Evolutionary conservation across 2,329 filamentous ascomycete genomes (phyloP), one percentile per base, ranked within the genome.

Genomic region (Botrytis sinoallii): DNA sequence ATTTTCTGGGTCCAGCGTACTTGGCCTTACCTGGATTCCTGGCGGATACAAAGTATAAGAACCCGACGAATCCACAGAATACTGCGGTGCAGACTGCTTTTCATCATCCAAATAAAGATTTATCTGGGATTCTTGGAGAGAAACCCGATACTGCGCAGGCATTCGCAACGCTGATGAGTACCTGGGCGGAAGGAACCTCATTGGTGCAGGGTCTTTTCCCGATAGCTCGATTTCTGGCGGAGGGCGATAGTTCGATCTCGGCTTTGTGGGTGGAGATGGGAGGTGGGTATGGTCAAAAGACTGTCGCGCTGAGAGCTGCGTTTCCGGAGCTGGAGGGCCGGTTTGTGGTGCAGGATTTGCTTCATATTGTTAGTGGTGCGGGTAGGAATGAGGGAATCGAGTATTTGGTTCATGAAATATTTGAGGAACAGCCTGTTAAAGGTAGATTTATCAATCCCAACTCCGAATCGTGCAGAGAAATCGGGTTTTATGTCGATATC

Each of bases 391-490:
- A 65, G 22, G 32, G 46, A 44, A 61, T 80, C 18, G 77, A 78
- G 57, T 76, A 74, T 32, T 78, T 79, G 74, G 65, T 67, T 32
- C 75, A 80, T 74, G 77, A 80, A 68, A 80, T 80, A 72, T 80
- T 79, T 57, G 74, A 75, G 1, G 75, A 74, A 20, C 78, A 80
- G 25, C 79, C 78, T 9, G 74, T 79, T 25, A 77, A 78, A 78
- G 78, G 80, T 72, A 65, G 7, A 8, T 55, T 25, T 18, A 5
- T 38, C 32, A 22, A 22, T 25, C 40, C 6, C 25, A 52, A 4
- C 32, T n/a, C 18, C n/a, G 9, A 29, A 14, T 59, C 38, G 32
- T 40, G 22, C 10, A 1, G 8, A 12, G 25, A 10, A 69, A n/a
- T 40, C 18, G 22, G 10, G 35, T 6, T 16, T 20, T 4, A 25